Percentiles rank a stretch among this genome's conserved stretches.
Evolutionary conservation across 441 rosid genomes (phyloP).

Genomic region (Erodium moschatum): DNA sequence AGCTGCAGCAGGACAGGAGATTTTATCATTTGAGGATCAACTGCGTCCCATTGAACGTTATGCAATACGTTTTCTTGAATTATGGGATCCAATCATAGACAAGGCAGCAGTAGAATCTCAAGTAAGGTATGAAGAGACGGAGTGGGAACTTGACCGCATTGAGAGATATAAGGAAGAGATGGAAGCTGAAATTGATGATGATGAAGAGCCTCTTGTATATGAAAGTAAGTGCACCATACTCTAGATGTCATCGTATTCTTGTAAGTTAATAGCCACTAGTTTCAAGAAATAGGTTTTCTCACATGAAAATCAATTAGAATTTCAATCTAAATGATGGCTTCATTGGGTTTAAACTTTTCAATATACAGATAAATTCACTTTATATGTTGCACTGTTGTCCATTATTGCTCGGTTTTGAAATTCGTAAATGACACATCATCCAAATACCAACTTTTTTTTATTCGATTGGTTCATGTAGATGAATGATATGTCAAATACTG

Average conservation of each 20-base stretch:
- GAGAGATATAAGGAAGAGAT: conserved; percentile 96
- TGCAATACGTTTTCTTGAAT: conserved; percentile 75
- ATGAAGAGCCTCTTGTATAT: conserved; percentile 92
- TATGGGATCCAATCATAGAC: conserved; percentile 93
- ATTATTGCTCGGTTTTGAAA: neutral
- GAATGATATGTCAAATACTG: neutral
- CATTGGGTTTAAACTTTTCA: conserved; percentile 5
- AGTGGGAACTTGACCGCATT: conserved; percentile 97
- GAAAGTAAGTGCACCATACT: conserved; percentile 62
- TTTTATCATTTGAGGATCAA: conserved; percentile 78
- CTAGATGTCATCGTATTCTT: conserved; percentile 8
- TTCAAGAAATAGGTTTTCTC: conserved; percentile 1
- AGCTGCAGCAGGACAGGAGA: conserved; percentile 85
- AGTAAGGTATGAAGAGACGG: conserved; percentile 71
- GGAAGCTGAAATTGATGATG: conserved; percentile 99
- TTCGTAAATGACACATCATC: neutral
- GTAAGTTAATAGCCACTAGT: neutral
- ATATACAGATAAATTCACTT: neutral
- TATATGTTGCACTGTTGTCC: neutral
- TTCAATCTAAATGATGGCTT: neutral
- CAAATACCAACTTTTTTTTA: neutral
- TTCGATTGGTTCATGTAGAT: conserved; percentile 2
- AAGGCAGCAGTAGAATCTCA: conserved; percentile 69
- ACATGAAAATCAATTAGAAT: neutral
- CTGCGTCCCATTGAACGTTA: conserved; percentile 94